Base-by-base conservation (phyloP, 176 grass and related monocot genomes). In the Avena eriantha region DNA sequence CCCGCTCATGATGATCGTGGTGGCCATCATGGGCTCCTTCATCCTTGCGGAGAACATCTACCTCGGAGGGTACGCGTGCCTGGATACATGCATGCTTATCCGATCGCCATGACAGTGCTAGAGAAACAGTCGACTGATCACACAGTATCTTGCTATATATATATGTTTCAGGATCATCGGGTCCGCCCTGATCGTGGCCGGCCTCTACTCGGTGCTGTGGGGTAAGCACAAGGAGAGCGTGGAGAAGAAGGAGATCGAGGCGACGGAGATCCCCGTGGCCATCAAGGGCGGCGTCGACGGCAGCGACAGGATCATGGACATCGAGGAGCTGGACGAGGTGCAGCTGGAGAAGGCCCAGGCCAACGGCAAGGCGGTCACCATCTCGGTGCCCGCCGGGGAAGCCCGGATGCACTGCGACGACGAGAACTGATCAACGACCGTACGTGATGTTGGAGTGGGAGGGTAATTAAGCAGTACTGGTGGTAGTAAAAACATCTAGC, bases 21-120 rank as follows among this genome's bases (percentile, higher is more conserved):
- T 99, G 63, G 97, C 97, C 36, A 96, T 99, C 87, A 96, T 96
- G 97, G 97, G 94, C 10, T 99, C 97, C 36, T 96, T 99, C 81
- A 96, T 99, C 88, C 94, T 99, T 16, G 80, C 97, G 4, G 97
- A 99, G 88, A 99, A 99, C 5, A 94, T 99, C 83, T 99, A 99
- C 80, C 77, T 99, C 7, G 97, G 97, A 94, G 87, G 94, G 97
- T 99, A 92, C 71, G 79, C 71, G 79, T 33, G 2, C 71, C 39
- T 39, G 36, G 36, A 16, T 39, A 1, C 5, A 56, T 34, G 9
- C 16, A 29, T 50, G 22, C 70, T 75, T 31, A 10, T 76, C 51
- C 21, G 33, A 16, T 14, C 26, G 16, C 53, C 46, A 35, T 84
- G 67, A 65, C 5, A 80, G 67, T 16, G 76, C 9, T 76, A 55